Conservation (phyloP, 148 eudicot genomes). For the Rhododendron kiyosumense region DNA sequence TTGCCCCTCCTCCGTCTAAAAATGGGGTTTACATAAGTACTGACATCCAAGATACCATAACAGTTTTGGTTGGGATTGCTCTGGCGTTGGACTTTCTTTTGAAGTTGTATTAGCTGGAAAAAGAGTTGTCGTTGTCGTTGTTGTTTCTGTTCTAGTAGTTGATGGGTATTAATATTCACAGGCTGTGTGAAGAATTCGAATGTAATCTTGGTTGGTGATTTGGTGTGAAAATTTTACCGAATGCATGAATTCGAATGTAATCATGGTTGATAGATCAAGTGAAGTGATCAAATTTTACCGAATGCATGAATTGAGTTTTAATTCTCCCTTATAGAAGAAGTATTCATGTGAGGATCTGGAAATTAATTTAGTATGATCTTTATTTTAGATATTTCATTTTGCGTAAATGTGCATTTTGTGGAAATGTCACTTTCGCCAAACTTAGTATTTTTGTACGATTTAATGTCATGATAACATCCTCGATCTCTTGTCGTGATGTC, state of each 20-base stretch:
- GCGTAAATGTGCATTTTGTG: no score
- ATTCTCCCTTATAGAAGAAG: no score
- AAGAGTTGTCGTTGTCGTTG: neutral
- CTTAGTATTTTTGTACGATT: no score
- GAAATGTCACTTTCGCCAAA: no score
- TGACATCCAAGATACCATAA: neutral
- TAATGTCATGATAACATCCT: no score
- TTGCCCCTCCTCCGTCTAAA: slow-evolving; percentile 24
- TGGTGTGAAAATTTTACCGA: neutral
- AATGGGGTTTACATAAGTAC: slow-evolving; percentile 3
- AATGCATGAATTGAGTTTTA: neutral
- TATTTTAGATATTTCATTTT: no score
- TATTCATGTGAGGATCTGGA: no score
- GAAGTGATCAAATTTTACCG: neutral
- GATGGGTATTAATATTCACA: neutral
- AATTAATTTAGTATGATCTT: no score
- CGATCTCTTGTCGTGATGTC: no score
- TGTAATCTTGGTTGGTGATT: neutral
- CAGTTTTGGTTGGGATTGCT: neutral
- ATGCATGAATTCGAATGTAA: neutral
- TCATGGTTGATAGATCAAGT: neutral
- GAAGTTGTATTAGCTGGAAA: neutral
- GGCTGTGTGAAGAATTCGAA: neutral
- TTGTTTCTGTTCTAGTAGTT: neutral
- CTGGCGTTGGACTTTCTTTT: neutral